Evolutionary conservation across 2,329 filamentous ascomycete genomes (phyloP).

Genomic region (Alternaria tenuissima): DNA sequence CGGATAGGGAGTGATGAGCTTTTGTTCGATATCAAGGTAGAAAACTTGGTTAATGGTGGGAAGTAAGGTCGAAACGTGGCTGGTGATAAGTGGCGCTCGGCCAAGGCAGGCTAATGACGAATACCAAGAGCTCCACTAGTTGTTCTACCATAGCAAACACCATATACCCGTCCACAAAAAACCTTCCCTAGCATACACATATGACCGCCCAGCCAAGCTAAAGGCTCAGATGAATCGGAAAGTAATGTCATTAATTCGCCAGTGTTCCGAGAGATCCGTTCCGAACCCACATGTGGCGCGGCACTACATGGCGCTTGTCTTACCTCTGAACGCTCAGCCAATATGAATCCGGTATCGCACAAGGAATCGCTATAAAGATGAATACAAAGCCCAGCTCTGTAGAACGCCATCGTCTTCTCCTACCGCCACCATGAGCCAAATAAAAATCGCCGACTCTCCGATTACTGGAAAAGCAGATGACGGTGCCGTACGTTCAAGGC

Average conservation of each 20-base stretch:
- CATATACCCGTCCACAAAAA: neutral
- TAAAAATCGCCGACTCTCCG: neutral
- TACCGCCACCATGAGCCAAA: neutral
- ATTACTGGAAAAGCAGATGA: neutral
- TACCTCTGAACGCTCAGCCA: neutral
- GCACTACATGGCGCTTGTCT: neutral
- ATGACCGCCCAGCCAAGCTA: neutral
- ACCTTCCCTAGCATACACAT: neutral
- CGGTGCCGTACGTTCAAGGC: neutral
- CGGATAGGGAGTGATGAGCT: neutral
- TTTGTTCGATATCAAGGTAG: neutral
- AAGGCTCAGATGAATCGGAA: neutral
- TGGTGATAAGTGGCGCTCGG: constrained; percentile 3
- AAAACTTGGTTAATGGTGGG: neutral
- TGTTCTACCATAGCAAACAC: neutral
- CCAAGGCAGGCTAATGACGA: constrained; percentile 4
- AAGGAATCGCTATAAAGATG: neutral
- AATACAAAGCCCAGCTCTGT: neutral
- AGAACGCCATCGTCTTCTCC: neutral
- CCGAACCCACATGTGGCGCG: neutral
- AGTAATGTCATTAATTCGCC: neutral
- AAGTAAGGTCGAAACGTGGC: neutral
- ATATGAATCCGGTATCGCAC: neutral
- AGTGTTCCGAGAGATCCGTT: neutral
- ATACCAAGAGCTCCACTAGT: neutral